phyloP scores from a whole-genome alignment of 1,139 yeast genomes.

The Blastobotrys elegans region DNA sequence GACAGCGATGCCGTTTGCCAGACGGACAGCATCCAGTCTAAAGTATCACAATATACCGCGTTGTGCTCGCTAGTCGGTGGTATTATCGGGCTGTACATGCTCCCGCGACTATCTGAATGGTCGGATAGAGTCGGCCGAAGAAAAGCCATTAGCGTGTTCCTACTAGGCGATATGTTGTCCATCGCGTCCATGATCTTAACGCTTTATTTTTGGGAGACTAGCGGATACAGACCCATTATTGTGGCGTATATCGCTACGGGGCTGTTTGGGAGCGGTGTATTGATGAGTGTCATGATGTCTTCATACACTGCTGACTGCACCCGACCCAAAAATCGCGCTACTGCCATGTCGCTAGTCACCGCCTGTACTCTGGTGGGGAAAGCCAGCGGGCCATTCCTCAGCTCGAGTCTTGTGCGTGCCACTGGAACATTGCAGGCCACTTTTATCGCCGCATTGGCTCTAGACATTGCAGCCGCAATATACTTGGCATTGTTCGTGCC shows the following conservation, averaged over 20 bases:
- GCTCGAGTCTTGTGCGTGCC: not conserved
- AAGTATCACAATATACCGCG: conserved; percentile 19
- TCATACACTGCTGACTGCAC: conserved; percentile 4
- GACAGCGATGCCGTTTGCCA: conserved; percentile 21
- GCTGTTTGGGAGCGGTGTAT: conserved; percentile 18
- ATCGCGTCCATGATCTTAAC: conserved; percentile 13
- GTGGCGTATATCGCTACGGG: conserved; percentile 18
- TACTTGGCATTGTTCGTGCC: conserved; percentile 17
- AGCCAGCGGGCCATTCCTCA: conserved; percentile 1
- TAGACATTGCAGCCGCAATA: not conserved
- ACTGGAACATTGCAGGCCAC: not conserved
- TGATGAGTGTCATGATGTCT: conserved; percentile 16
- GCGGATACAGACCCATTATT: conserved; percentile 15
- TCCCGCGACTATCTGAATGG: conserved; percentile 18
- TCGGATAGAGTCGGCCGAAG: conserved; percentile 22
- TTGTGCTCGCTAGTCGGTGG: conserved; percentile 21
- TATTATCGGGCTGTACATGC: conserved; percentile 19
- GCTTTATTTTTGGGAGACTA: conserved; percentile 1
- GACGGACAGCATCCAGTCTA: conserved; percentile 18
- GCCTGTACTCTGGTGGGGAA: not conserved
- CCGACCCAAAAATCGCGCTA: not conserved
- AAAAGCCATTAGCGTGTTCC: conserved; percentile 16
- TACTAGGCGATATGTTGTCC: conserved; percentile 17
- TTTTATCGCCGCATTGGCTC: conserved; percentile 12
- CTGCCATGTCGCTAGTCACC: not conserved